Evolutionary conservation across 257 asterid species (phyloP).

Genomic region (Knoxia roxburghii): DNA sequence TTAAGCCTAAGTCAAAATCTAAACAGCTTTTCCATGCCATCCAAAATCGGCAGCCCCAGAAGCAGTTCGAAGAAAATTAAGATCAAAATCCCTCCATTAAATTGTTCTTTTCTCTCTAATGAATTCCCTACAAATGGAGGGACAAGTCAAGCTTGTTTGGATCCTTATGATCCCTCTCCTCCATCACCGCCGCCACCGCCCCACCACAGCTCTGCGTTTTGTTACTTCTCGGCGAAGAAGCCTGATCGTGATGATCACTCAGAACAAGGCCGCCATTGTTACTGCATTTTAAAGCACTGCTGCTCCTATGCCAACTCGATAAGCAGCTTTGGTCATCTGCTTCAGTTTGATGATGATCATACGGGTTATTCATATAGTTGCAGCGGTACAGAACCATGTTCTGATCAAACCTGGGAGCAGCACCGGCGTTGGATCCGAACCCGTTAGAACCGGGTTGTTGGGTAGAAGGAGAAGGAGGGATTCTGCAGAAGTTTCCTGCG

Average conservation of each 20-base stretch:
- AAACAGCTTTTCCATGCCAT: too few relatives aligned
- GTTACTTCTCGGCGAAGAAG: not conserved
- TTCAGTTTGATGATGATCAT: conserved; percentile 17
- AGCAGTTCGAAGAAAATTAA: not conserved
- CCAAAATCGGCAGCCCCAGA: too few relatives aligned
- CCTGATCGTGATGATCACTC: too few relatives aligned
- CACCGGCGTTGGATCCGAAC: conserved; percentile 23
- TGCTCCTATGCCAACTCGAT: conserved; percentile 33
- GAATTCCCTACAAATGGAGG: conserved; percentile 53
- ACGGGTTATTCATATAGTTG: conserved; percentile 28
- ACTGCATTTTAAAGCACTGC: conserved; percentile 17
- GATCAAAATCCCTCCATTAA: conserved; percentile 7
- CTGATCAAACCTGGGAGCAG: conserved; percentile 40
- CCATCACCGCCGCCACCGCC: too few relatives aligned
- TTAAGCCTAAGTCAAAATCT: too few relatives aligned
- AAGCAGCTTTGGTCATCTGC: conserved; percentile 42
- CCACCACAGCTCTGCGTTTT: conserved; percentile 12
- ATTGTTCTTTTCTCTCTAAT: too few relatives aligned
- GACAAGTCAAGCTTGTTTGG: conserved; percentile 73
- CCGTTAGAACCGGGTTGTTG: conserved; percentile 23
- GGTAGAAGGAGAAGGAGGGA: conserved; percentile 4
- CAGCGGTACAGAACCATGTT: conserved; percentile 30
- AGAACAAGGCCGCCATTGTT: too few relatives aligned
- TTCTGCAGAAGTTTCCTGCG: conserved; percentile 43
- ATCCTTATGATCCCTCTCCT: conserved; percentile 24